These are phyloP conservation scores for Carex littledalei DNA, from an alignment of 176 grass and related monocot genomes.

Conservation along the genomic window DNA sequence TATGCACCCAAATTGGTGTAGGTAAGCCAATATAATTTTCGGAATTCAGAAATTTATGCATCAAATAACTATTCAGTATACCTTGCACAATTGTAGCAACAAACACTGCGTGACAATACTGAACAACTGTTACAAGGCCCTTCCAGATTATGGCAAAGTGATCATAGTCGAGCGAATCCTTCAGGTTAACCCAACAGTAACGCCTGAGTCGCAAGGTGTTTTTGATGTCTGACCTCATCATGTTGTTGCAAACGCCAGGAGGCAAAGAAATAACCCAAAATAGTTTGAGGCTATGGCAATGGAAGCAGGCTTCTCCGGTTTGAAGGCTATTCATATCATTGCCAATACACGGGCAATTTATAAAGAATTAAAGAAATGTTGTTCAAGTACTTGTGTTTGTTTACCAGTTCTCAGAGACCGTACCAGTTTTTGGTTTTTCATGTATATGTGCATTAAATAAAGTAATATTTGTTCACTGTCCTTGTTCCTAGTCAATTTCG, in stretches of 20 bases:
- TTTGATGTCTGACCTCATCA: slow-evolving; percentile 66
- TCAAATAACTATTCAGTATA: slow-evolving; percentile 35
- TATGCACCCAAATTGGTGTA: too few relatives aligned
- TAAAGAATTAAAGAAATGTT: slow-evolving; percentile 17
- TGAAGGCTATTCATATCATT: slow-evolving; percentile 45
- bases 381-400: neutral
- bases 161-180: slow-evolving; percentile 59
- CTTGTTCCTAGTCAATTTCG: too few relatives aligned
- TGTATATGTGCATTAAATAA: too few relatives aligned
- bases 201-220: slow-evolving; percentile 42
- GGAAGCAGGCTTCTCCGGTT: slow-evolving; percentile 33
- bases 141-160: slow-evolving; percentile 61
- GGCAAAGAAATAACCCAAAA: slow-evolving; percentile 60
- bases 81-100: slow-evolving; percentile 81
- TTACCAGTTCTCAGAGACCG: neutral
- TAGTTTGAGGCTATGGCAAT: slow-evolving; percentile 49
- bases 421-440: too few relatives aligned
- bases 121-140: slow-evolving; percentile 78
- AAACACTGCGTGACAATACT: slow-evolving; percentile 46
- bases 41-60: neutral
- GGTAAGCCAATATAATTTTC: neutral
- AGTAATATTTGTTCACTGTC: too few relatives aligned
- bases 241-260: slow-evolving; percentile 76
- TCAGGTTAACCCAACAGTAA: slow-evolving; percentile 36
- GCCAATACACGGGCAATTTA: slow-evolving; percentile 45